Percentiles rank a stretch among this genome's conserved stretches.
These are phyloP conservation scores for Nitzschia sp. DNA, from an alignment of 108 stramenopile species.

Conservation along the genomic window DNA sequence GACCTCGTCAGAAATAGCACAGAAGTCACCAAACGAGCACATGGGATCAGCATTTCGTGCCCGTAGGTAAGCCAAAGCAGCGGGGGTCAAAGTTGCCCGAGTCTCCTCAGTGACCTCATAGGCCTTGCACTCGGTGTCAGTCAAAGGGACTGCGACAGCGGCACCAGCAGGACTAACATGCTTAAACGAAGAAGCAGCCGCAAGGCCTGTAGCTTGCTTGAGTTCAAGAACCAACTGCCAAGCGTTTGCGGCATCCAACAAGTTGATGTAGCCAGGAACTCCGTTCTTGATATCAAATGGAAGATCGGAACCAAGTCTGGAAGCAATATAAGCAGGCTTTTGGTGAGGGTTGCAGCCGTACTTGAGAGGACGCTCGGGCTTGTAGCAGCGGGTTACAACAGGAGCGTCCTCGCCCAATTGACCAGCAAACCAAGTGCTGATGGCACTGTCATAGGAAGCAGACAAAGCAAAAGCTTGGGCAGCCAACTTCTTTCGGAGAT, in stretches of 20 bases:
- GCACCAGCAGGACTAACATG: constrained; percentile 98
- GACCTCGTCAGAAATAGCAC: constrained; percentile 92
- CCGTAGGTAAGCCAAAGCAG: constrained; percentile 94
- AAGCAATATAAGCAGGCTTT: constrained; percentile 85
- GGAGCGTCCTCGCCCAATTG: constrained; percentile 50
- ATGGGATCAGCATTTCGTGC: constrained; percentile 98
- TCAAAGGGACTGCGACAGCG: constrained; percentile 92
- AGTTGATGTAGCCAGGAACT: constrained; percentile 97
- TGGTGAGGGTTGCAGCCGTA: constrained; percentile 99
- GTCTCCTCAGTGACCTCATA: constrained; percentile 84
- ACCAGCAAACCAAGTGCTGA: constrained; percentile 87
- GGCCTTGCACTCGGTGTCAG: constrained; percentile 78
- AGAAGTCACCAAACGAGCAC: constrained; percentile 98
- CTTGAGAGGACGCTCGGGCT: constrained; percentile 87
- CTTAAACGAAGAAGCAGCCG: constrained; percentile 97
- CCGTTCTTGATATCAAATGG: constrained; percentile 93
- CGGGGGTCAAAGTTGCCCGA: constrained; percentile 79
- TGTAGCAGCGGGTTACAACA: constrained; percentile 85
- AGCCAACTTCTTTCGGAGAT: constrained; percentile 79
- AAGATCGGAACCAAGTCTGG: constrained; percentile 67
- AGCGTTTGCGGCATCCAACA: constrained; percentile 96
- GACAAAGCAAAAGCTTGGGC: constrained; percentile 91
- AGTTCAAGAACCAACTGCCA: constrained; percentile 97
- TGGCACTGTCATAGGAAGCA: constrained; percentile 91
- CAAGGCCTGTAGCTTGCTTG: constrained; percentile 83